These are phyloP conservation scores for Mortierella polycephala DNA, from an alignment of 371 early-diverging fungal species.

Conservation along the genomic window DNA sequence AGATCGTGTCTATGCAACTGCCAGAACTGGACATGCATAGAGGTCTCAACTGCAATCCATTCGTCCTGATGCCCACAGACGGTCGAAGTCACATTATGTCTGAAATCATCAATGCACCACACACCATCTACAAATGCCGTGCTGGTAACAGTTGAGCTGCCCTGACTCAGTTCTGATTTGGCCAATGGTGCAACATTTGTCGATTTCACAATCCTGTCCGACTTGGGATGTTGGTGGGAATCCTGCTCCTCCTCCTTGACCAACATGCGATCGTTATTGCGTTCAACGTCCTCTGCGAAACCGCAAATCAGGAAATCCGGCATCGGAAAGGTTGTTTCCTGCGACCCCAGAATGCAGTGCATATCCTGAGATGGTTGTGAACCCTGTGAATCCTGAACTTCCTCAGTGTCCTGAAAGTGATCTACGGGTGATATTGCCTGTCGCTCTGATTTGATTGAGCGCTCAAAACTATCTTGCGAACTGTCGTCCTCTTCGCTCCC, in stretches of 20 bases:
- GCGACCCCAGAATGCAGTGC: slow-evolving; percentile 1
- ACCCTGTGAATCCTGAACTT: slow-evolving; percentile 21
- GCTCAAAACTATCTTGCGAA: slow-evolving; percentile 4
- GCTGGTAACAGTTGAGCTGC: slow-evolving; percentile 8
- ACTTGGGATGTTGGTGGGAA: not conserved
- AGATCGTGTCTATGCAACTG: not conserved
- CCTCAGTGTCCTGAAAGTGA: not conserved
- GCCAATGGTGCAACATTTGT: no score
- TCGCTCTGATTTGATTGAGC: slow-evolving; percentile 3
- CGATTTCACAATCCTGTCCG: not conserved
- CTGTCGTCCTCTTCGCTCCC: slow-evolving; percentile 28
- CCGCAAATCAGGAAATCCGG: slow-evolving; percentile 6
- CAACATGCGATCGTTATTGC: no score
- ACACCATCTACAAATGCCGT: slow-evolving; percentile 23
- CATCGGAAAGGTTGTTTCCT: slow-evolving; percentile 24
- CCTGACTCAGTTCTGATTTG: not conserved
- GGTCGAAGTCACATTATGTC: not conserved
- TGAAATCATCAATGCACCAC: slow-evolving; percentile 41
- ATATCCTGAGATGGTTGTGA: slow-evolving; percentile 4
- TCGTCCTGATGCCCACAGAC: slow-evolving; percentile 15
- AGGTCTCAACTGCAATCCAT: slow-evolving; percentile 38
- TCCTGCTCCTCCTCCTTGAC: no score
- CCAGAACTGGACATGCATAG: slow-evolving; percentile 37
- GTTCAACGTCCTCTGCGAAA: slow-evolving; percentile 3
- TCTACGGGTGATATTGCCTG: not conserved